Conservation (phyloP, 2,329 filamentous ascomycete genomes). For the Fusarium cyanostomum region DNA sequence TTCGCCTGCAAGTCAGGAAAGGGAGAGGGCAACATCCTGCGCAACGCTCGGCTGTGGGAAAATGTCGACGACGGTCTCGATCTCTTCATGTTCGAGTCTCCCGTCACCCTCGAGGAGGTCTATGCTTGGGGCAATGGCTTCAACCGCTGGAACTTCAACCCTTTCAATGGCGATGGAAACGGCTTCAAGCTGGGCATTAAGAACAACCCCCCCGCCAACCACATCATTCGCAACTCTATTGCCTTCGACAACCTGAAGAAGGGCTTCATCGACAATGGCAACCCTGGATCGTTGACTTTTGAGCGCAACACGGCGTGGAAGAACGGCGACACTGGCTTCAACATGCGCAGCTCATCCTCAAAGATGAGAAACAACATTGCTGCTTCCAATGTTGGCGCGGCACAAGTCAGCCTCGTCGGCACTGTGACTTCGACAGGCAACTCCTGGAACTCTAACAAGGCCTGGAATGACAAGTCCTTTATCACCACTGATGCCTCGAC, state of each 20-base stretch:
- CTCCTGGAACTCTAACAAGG: slow-evolving; percentile 52
- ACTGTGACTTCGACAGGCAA: slow-evolving; percentile 48
- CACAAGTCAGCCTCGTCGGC: slow-evolving; percentile 21
- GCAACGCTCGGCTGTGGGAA: slow-evolving; percentile 58
- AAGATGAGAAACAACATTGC: slow-evolving; percentile 53
- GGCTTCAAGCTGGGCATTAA: slow-evolving; percentile 58
- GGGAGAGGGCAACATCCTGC: slow-evolving; percentile 56
- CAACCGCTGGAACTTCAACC: slow-evolving; percentile 55
- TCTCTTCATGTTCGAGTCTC: slow-evolving; percentile 50
- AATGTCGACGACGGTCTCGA: slow-evolving; percentile 59
- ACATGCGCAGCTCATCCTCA: slow-evolving; percentile 40
- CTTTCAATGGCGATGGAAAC: slow-evolving; percentile 58
- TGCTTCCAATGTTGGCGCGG: slow-evolving; percentile 28
- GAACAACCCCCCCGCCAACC: slow-evolving; percentile 51
- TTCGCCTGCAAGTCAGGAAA: slow-evolving; percentile 58
- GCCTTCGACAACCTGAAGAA: slow-evolving; percentile 55
- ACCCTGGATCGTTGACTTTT: slow-evolving; percentile 52
- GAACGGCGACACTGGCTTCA: slow-evolving; percentile 48
- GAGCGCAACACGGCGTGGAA: slow-evolving; percentile 58
- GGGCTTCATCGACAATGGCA: slow-evolving; percentile 58
- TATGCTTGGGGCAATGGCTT: slow-evolving; percentile 58
- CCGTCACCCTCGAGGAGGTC: slow-evolving; percentile 55
- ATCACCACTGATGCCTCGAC: slow-evolving; percentile 48
- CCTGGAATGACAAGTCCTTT: slow-evolving; percentile 53
- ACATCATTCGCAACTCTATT: slow-evolving; percentile 56